phyloP scores from a whole-genome alignment of 179 eudicot species.

The Dionaea muscipula region DNA sequence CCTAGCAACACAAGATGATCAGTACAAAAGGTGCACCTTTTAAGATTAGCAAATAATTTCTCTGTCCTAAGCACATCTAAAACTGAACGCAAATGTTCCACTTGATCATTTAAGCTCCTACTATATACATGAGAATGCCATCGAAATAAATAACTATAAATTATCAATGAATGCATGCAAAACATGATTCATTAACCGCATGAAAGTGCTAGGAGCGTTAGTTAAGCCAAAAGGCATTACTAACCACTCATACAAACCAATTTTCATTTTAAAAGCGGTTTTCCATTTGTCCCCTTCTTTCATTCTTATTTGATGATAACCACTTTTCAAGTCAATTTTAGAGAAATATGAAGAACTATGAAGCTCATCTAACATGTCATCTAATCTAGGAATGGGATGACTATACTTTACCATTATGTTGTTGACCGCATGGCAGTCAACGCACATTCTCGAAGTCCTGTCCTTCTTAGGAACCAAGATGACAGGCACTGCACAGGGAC shows the following conservation, averaged over 20 bases:
- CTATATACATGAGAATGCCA: constrained; percentile 2
- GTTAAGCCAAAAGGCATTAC: too few species aligned
- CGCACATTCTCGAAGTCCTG: too few species aligned
- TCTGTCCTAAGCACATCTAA: not conserved
- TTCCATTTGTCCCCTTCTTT: constrained; percentile 1
- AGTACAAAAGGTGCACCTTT: not conserved
- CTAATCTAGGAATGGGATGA: too few species aligned
- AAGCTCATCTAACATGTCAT: not conserved
- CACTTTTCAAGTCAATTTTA: too few species aligned
- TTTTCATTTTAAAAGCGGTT: not conserved
- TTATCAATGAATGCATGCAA: not conserved
- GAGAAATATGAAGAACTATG: not conserved
- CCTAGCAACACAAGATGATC: too few species aligned
- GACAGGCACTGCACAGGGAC: too few species aligned
- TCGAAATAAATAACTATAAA: not conserved
- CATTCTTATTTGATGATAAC: too few species aligned
- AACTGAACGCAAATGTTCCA: not conserved
- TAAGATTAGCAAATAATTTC: not conserved
- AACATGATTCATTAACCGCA: too few species aligned
- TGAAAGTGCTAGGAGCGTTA: too few species aligned
- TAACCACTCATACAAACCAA: too few species aligned
- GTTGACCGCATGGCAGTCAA: not conserved
- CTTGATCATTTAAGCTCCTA: not conserved
- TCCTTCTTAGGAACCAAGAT: too few species aligned
- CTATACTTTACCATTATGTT: not conserved